phyloP scores from a whole-genome alignment of 2,329 filamentous ascomycete genomes.

The Grosmannia serpens region DNA sequence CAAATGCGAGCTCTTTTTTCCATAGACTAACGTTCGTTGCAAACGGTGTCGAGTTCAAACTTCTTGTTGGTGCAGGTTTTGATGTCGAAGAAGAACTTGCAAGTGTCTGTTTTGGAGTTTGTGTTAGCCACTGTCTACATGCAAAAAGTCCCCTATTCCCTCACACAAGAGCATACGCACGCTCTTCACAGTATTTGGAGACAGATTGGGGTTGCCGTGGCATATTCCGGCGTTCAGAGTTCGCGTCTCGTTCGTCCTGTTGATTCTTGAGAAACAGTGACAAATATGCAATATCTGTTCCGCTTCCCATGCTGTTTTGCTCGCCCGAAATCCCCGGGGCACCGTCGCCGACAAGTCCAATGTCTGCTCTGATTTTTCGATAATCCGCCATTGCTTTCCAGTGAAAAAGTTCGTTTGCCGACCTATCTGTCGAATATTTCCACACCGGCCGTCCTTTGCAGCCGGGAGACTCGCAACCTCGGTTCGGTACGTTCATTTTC shows the following conservation, averaged over 20 bases:
- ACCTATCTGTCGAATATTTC: background rate
- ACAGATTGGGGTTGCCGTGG: background rate
- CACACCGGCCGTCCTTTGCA: background rate
- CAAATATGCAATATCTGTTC: background rate
- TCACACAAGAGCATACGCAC: background rate
- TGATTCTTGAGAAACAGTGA: background rate
- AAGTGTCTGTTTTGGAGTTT: slow-evolving; percentile 5
- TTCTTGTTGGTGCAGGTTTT: slow-evolving; percentile 6
- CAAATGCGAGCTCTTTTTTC: background rate
- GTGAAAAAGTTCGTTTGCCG: background rate
- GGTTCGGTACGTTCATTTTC: background rate
- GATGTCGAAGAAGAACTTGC: slow-evolving; percentile 7
- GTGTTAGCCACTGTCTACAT: background rate
- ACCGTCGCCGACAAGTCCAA: background rate
- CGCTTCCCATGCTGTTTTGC: background rate
- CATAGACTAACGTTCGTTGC: slow-evolving; percentile 5
- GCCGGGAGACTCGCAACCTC: background rate
- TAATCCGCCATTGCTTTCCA: background rate
- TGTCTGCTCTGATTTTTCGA: background rate
- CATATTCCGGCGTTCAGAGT: too few species aligned
- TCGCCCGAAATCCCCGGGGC: background rate
- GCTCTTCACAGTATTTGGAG: background rate
- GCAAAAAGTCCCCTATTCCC: background rate
- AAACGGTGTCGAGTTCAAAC: background rate
- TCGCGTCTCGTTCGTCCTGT: background rate